Evolutionary conservation across 2,329 filamentous ascomycete species (phyloP).

Genomic region (Colletotrichum limetticola): DNA sequence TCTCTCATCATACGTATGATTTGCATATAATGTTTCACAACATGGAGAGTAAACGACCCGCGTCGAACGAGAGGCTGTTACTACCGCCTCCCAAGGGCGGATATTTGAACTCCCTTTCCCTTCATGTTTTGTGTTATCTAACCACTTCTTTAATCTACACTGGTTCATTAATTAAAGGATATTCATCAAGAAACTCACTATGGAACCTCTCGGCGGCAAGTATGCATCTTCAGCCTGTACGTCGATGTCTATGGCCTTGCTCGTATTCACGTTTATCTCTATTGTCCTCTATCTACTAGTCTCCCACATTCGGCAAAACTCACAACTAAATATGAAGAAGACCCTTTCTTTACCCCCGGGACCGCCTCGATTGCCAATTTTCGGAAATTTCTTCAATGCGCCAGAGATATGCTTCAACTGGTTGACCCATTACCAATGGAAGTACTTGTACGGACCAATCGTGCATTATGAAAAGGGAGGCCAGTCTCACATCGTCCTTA

Average conservation of each 20-base stretch:
- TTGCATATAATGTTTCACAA: not conserved
- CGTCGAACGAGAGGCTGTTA: not conserved
- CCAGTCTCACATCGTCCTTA: not conserved
- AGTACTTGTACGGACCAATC: conserved; percentile 4
- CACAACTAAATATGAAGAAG: not conserved
- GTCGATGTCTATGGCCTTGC: not conserved
- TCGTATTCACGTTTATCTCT: not conserved
- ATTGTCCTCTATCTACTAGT: not conserved
- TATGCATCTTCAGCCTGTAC: not conserved
- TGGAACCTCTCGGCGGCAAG: not conserved
- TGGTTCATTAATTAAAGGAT: not conserved
- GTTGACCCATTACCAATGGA: conserved; percentile 18
- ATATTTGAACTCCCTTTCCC: not conserved
- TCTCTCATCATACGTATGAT: not conserved
- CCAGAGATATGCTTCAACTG: not conserved
- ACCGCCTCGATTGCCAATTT: not conserved
- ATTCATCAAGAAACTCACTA: not conserved
- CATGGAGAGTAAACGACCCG: not conserved
- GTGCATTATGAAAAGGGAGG: not conserved
- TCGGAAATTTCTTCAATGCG: conserved; percentile 17
- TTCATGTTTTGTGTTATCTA: not conserved
- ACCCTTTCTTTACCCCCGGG: conserved; percentile 9
- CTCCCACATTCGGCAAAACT: not conserved
- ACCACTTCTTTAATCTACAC: too few species aligned
- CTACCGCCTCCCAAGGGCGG: not conserved